Evolutionary conservation across 2,329 filamentous ascomycete species (phyloP), one percentile per base, ranked within the genome.

Genomic region (Hypoxylon sp.): DNA sequence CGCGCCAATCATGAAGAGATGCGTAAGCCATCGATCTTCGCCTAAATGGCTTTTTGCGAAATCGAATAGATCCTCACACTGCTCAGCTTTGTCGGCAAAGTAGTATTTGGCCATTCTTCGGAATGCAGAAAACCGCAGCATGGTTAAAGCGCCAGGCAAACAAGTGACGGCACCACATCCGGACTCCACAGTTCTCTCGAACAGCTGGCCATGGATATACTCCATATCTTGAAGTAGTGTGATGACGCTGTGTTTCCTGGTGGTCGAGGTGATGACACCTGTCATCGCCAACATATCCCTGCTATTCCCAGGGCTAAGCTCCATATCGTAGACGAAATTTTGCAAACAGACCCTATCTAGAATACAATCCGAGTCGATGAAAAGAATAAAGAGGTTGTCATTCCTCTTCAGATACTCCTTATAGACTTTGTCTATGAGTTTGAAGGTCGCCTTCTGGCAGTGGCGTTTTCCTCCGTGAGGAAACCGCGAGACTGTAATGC

Each of bases 291-390:
- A 84, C 93, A 97, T 97, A 77, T 96, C 93, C 75, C 90, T 89
- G 75, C 92, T 89, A 80, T 94, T 97, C 58, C 94, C 94, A 0
- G 95, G 95, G 78, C 95, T 97, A 65, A 98, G 84, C 79, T 98
- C 94, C 96, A 98, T 98, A 77, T 98, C 95, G 79, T 96, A 97
- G 82, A 98, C 92, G 80, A 98, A 98, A 78, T 97, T 98, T 77
- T 97, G 95, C 64, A 98, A 87, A 77, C 95, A 98, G 41, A 94
- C 88, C 63, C 89, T 88, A 81, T 98, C 95, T 52, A 98, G 83
- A 67, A 97, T 96, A 79, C 96, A 98, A 77, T 98, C 95, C 0
- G 94, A 97, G 81, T 98, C 95, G 76, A 98, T 97, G 80, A 98
- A 98, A 9, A 98, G 87, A 56, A 98, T 91, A 77, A 98, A 98